A percentile compares a stretch with the other conserved stretches of the same genome.
phyloP scores from a whole-genome alignment of 495 filamentous ascomycete species.

The Staphylotrichum tortipilum region DNA sequence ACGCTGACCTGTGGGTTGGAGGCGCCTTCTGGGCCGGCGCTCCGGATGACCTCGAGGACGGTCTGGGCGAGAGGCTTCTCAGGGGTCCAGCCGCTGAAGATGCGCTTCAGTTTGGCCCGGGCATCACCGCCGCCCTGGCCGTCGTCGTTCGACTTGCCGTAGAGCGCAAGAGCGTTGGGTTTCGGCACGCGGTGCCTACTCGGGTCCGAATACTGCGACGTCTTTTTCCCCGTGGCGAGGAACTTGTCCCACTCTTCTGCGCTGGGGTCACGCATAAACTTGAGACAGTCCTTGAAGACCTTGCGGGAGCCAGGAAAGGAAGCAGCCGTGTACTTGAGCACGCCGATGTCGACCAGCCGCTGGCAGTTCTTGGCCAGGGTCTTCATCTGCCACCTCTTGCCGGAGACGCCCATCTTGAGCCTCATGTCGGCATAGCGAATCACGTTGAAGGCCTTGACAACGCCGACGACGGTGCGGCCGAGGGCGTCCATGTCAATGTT shows the following conservation, averaged over 20 bases:
- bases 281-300: slow-evolving; percentile 55
- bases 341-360: slow-evolving; percentile 60
- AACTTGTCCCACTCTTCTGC: slow-evolving; percentile 55
- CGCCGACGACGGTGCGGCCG: slow-evolving; percentile 38
- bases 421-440: slow-evolving; percentile 54
- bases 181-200: slow-evolving; percentile 24
- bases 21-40: slow-evolving; percentile 31
- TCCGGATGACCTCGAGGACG: slow-evolving; percentile 36
- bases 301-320: slow-evolving; percentile 35
- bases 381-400: slow-evolving; percentile 55
- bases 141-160: slow-evolving; percentile 12
- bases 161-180: slow-evolving; percentile 22
- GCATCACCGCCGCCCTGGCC: slow-evolving; percentile 8
- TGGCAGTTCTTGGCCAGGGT: slow-evolving; percentile 59
- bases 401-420: slow-evolving; percentile 47
- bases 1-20: slow-evolving; percentile 36
- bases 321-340: slow-evolving; percentile 60
- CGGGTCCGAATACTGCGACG: slow-evolving; percentile 26
- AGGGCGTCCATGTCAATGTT: slow-evolving; percentile 44
- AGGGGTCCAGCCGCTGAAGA: slow-evolving; percentile 31
- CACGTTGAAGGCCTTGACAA: slow-evolving; percentile 39
- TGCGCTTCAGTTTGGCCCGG: slow-evolving; percentile 19
- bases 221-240: slow-evolving; percentile 31
- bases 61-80: slow-evolving; percentile 37
- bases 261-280: slow-evolving; percentile 65